Conservation (phyloP, 2,329 filamentous ascomycete species). For the Fusarium liriodendri region DNA sequence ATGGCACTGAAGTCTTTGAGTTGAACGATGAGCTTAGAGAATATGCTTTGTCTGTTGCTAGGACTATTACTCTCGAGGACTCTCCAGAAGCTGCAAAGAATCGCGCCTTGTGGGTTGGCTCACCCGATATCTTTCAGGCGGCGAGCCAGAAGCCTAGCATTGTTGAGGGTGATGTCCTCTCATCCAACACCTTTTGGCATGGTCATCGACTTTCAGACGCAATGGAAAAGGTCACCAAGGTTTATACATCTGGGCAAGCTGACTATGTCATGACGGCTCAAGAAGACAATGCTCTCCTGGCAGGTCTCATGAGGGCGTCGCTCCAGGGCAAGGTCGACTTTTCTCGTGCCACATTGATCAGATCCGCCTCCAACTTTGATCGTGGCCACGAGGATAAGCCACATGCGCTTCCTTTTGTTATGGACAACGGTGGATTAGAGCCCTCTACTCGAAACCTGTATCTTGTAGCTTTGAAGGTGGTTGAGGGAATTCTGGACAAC, state of each 20-base stretch:
- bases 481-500: constrained; percentile 16
- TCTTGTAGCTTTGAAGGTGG: constrained; percentile 17
- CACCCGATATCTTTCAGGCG: neutral
- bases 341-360: constrained; percentile 25
- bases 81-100: constrained; percentile 4
- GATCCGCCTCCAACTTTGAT: constrained; percentile 38
- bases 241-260: constrained; percentile 26
- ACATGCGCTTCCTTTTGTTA: constrained; percentile 32
- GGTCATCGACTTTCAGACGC: constrained; percentile 31
- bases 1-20: constrained; percentile 38
- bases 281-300: constrained; percentile 33
- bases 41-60: constrained; percentile 17
- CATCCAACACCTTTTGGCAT: constrained; percentile 38
- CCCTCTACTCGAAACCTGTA: constrained; percentile 35
- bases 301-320: constrained; percentile 26
- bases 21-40: constrained; percentile 23
- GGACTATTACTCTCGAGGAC: constrained; percentile 10
- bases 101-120: constrained; percentile 16
- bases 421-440: constrained; percentile 34
- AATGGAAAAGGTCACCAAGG: constrained; percentile 28
- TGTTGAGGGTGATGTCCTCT: constrained; percentile 34
- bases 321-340: constrained; percentile 28
- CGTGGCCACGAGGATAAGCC: constrained; percentile 29
- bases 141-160: constrained; percentile 15
- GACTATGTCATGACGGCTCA: constrained; percentile 37